A percentile compares a stretch with the other conserved stretches of the same genome.
Evolutionary conservation across 805 yeast species (phyloP).

Genomic region (Blastobotrys chiropterorum): DNA sequence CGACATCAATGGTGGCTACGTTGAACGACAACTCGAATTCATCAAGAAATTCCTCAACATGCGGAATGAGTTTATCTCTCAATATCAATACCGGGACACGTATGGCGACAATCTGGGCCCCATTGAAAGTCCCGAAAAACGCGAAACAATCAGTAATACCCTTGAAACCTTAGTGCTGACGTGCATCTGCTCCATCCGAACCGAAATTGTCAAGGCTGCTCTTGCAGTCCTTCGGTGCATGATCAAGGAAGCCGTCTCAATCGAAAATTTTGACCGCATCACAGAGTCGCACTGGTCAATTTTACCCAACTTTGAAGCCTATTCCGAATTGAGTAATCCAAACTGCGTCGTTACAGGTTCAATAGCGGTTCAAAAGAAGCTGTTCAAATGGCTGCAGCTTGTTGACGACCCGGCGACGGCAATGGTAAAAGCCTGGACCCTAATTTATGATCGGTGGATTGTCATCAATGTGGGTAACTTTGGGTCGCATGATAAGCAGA

Average conservation of each 20-base stretch:
- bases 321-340: slow-evolving; percentile 44
- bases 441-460: slow-evolving; percentile 47
- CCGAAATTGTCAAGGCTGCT: slow-evolving; percentile 45
- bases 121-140: slow-evolving; percentile 29
- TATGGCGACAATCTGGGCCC: slow-evolving; percentile 19
- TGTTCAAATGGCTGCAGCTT: slow-evolving; percentile 38
- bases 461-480: slow-evolving; percentile 19
- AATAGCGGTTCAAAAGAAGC: slow-evolving; percentile 64
- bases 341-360: slow-evolving; percentile 58
- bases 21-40: slow-evolving; percentile 1
- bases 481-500: slow-evolving; percentile 10
- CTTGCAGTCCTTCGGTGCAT: slow-evolving; percentile 35
- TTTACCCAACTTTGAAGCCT: slow-evolving; percentile 34
- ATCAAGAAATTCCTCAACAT: slow-evolving; percentile 35
- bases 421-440: slow-evolving; percentile 37
- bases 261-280: slow-evolving; percentile 19
- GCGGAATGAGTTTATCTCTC: slow-evolving; percentile 29
- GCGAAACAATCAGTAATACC: slow-evolving; percentile 30
- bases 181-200: slow-evolving; percentile 46
- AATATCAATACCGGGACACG: slow-evolving; percentile 25
- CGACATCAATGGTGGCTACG: not conserved
- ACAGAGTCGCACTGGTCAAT: slow-evolving; percentile 16
- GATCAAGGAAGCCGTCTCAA: slow-evolving; percentile 22
- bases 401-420: slow-evolving; percentile 31
- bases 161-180: slow-evolving; percentile 48